Evolutionary conservation across 805 yeast genomes (phyloP).

Genomic region (Blastobotrys peoriensis): DNA sequence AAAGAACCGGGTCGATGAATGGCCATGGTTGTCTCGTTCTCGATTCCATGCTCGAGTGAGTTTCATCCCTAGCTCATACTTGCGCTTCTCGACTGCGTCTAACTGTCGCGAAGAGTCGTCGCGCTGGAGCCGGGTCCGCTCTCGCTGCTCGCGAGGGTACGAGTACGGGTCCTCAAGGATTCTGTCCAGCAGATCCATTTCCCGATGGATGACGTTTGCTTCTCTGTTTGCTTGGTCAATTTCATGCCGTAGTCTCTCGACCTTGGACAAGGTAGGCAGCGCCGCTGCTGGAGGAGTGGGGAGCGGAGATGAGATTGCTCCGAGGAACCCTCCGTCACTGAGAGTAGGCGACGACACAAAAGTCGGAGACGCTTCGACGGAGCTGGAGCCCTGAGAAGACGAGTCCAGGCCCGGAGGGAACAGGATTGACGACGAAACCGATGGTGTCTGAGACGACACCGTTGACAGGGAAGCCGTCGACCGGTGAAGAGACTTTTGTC

Average conservation of each 20-base stretch:
- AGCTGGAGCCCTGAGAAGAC: background rate
- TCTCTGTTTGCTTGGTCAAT: conserved; percentile 7
- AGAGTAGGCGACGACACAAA: background rate
- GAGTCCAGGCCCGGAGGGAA: conserved; percentile 1
- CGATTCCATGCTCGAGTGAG: conserved; percentile 16
- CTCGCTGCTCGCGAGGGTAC: conserved; percentile 4
- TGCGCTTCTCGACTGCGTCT: conserved; percentile 13
- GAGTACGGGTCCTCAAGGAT: conserved; percentile 1
- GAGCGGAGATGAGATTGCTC: background rate
- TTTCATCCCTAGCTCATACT: conserved; percentile 15
- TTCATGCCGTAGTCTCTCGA: conserved; percentile 8
- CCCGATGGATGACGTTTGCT: conserved; percentile 1
- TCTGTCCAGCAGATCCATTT: conserved; percentile 3
- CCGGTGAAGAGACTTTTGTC: background rate
- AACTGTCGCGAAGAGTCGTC: conserved; percentile 8
- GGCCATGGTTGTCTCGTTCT: conserved; percentile 10
- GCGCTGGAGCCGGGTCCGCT: background rate
- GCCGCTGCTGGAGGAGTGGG: background rate
- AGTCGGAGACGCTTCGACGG: background rate
- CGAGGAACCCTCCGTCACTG: background rate
- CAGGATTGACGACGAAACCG: conserved; percentile 5
- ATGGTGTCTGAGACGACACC: background rate
- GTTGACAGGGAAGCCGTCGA: background rate
- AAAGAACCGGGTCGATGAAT: background rate
- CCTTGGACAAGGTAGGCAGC: conserved; percentile 2